Percentiles rank a stretch among this genome's conserved stretches.
Evolutionary conservation across 805 yeast genomes (phyloP).

Genomic region (Ogataea kodamae): DNA sequence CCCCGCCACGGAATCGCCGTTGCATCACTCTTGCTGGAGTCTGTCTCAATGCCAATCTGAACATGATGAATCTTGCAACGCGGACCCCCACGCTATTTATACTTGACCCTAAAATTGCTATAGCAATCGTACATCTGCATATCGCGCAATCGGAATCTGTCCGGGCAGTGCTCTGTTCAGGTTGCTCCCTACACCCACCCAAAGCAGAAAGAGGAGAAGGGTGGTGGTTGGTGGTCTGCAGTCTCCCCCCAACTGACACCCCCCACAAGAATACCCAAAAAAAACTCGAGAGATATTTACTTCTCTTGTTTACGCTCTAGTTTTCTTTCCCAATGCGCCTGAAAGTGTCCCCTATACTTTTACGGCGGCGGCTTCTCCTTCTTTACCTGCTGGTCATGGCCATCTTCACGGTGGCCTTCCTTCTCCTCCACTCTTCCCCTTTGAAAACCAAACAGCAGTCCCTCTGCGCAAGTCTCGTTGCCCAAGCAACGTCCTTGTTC

Average conservation of each 20-base stretch:
- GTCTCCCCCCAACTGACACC: too few relatives aligned
- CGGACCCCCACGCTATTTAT: constrained; percentile 1
- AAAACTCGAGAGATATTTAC: too few relatives aligned
- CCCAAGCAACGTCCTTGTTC: constrained; percentile 16
- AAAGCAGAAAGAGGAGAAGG: too few relatives aligned
- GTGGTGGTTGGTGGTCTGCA: too few relatives aligned
- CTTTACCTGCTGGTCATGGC: constrained; percentile 4
- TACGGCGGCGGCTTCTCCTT: constrained; percentile 8
- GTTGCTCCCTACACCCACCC: too few relatives aligned
- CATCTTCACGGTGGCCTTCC: constrained; percentile 4
- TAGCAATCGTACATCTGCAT: constrained; percentile 6
- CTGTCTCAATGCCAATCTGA: constrained; percentile 7
- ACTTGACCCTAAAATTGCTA: constrained; percentile 4
- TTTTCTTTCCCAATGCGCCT: too few relatives aligned
- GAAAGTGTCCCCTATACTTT: too few relatives aligned
- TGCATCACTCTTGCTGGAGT: constrained; percentile 1
- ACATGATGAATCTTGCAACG: constrained; percentile 1
- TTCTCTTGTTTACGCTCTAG: too few relatives aligned
- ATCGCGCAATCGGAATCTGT: too few relatives aligned
- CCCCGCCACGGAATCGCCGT: constrained; percentile 5
- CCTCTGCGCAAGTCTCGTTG: constrained; percentile 13
- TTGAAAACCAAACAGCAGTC: constrained; percentile 16
- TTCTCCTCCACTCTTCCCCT: constrained; percentile 7
- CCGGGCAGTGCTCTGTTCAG: too few relatives aligned
- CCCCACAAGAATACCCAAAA: too few relatives aligned